A percentile compares a stretch with the other conserved stretches of the same genome.
Evolutionary conservation across 2,329 filamentous ascomycete genomes (phyloP).

Genomic region (Volutella citrinella): DNA sequence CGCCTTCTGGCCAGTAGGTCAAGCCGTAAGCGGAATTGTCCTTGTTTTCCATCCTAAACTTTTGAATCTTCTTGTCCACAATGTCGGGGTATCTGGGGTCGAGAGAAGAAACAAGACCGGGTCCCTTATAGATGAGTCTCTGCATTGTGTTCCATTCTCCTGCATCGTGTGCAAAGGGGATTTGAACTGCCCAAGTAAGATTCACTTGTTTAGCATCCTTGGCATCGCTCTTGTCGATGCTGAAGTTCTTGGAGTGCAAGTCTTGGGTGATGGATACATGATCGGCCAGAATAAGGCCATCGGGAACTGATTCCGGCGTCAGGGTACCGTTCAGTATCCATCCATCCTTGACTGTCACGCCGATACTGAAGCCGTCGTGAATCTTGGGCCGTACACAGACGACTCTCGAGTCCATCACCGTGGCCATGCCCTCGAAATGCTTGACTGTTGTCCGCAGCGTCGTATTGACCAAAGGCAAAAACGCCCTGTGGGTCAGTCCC

Average conservation of each 20-base stretch:
- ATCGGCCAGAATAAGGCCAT: conserved; percentile 1
- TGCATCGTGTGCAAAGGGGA: conserved; percentile 2
- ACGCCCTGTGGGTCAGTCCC: conserved; percentile 3
- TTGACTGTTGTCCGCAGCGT: conserved; percentile 3
- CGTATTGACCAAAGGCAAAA: conserved; percentile 2
- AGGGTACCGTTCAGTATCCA: conserved; percentile 4
- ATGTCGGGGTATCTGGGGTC: conserved; percentile 3
- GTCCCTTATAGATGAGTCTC: conserved; percentile 2
- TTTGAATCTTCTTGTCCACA: neutral
- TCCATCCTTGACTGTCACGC: neutral
- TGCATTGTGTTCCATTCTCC: conserved; percentile 6
- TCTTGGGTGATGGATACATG: conserved; percentile 1
- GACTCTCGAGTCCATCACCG: conserved; percentile 2
- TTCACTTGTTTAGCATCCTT: neutral
- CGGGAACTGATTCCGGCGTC: neutral
- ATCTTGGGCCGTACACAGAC: conserved; percentile 2
- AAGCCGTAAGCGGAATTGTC: neutral
- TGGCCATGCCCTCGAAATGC: neutral
- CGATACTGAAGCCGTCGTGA: conserved; percentile 1
- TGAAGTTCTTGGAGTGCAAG: neutral
- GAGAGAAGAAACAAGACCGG: conserved; percentile 4
- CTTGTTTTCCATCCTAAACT: conserved; percentile 1
- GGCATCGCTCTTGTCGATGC: neutral
- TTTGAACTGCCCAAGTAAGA: conserved; percentile 1
- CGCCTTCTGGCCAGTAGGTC: neutral